Percentiles rank a stretch among this genome's conserved stretches.
Evolutionary conservation across 495 filamentous ascomycete species (phyloP).

Genomic region (Gamarada debralockiae): DNA sequence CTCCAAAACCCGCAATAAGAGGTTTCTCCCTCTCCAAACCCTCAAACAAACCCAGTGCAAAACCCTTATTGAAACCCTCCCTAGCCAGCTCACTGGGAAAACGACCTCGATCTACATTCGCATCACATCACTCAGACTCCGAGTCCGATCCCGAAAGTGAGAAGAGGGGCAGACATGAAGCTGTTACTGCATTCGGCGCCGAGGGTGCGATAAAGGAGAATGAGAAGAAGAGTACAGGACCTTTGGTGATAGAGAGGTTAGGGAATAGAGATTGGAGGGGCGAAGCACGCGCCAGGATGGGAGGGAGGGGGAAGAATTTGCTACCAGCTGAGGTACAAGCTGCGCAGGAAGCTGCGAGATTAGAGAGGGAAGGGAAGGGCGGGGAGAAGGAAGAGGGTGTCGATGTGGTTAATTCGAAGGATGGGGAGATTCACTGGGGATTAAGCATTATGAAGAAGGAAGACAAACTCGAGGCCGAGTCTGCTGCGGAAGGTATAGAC

Average conservation of each 20-base stretch:
- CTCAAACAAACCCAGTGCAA: too few species aligned
- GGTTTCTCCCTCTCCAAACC: conserved; percentile 17
- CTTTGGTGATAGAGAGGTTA: conserved; percentile 61
- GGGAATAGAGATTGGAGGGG: conserved; percentile 73
- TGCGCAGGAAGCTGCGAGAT: background rate
- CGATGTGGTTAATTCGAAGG: conserved; percentile 31
- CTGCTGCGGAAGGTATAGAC: conserved; percentile 7
- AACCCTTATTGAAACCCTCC: background rate
- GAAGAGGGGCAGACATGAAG: conserved; percentile 23
- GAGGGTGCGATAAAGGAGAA: conserved; percentile 27
- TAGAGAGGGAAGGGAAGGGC: conserved; percentile 1
- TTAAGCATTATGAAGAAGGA: conserved; percentile 25
- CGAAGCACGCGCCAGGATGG: conserved; percentile 47
- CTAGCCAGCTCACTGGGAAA: conserved; percentile 16
- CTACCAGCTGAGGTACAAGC: conserved; percentile 47
- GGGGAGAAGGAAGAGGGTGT: conserved; percentile 24
- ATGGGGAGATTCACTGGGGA: conserved; percentile 22
- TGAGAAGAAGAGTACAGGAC: conserved; percentile 35
- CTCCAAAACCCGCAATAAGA: conserved; percentile 24
- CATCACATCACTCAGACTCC: conserved; percentile 9
- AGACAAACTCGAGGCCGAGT: conserved; percentile 1
- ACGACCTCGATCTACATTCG: conserved; percentile 14
- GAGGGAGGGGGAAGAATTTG: conserved; percentile 37
- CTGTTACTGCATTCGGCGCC: conserved; percentile 35
- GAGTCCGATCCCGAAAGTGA: conserved; percentile 5